These are phyloP conservation scores for Colletotrichum abscissum DNA, from an alignment of 2,329 filamentous ascomycete species.

Conservation along the genomic window DNA sequence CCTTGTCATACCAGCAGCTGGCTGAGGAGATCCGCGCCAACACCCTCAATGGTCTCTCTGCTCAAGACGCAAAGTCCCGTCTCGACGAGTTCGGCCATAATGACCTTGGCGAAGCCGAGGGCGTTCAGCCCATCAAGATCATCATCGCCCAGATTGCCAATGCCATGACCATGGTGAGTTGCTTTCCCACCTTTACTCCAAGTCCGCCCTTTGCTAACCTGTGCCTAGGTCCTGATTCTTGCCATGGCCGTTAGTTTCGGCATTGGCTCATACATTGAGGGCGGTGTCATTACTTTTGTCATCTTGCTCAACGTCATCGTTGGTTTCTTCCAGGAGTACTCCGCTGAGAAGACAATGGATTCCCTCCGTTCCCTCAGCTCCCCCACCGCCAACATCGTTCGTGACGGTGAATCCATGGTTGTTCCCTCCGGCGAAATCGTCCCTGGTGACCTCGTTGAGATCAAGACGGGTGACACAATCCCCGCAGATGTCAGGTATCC, in stretches of 20 bases:
- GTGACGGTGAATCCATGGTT: slow-evolving; percentile 60
- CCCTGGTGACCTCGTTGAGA: slow-evolving; percentile 67
- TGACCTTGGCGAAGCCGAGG: slow-evolving; percentile 66
- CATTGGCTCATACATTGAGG: slow-evolving; percentile 66
- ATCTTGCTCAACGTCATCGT: slow-evolving; percentile 64
- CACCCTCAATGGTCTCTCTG: slow-evolving; percentile 65
- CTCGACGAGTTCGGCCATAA: slow-evolving; percentile 69
- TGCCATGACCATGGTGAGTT: slow-evolving; percentile 68
- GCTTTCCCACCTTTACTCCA: no score
- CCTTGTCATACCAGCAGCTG: slow-evolving; percentile 60
- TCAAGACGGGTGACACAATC: slow-evolving; percentile 60
- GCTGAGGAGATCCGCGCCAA: slow-evolving; percentile 64
- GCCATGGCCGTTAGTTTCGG: slow-evolving; percentile 65
- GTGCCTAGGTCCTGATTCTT: slow-evolving; percentile 54
- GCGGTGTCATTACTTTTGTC: slow-evolving; percentile 63
- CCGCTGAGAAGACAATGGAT: slow-evolving; percentile 67
- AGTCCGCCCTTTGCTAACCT: not conserved
- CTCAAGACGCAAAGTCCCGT: slow-evolving; percentile 60
- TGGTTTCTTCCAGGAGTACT: slow-evolving; percentile 66
- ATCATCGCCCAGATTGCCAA: slow-evolving; percentile 72
- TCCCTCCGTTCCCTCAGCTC: slow-evolving; percentile 62
- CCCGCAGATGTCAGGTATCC: slow-evolving; percentile 52
- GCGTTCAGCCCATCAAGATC: slow-evolving; percentile 68
- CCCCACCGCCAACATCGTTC: slow-evolving; percentile 61
- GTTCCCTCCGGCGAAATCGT: slow-evolving; percentile 66